Base-by-base conservation (phyloP, 768 basidiomycete genomes). In the Hydnomerulius pinastri region DNA sequence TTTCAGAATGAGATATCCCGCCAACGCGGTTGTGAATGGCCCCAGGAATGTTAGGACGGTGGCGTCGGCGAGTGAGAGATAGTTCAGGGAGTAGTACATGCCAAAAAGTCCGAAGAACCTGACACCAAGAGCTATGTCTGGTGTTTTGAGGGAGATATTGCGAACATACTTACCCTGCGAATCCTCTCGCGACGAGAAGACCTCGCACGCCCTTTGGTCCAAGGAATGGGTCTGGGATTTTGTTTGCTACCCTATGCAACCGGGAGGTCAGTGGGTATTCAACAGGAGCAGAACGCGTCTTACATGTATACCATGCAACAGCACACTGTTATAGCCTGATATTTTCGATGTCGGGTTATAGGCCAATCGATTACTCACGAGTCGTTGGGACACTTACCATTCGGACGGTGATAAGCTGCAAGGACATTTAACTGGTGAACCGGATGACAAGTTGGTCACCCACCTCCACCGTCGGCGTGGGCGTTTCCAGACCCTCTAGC, bases 61-160 rank as follows among this genome's bases (percentile, higher is more conserved):
- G 0, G 88, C 81, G 63, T 94, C 92, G 1, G 87, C 86, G 0
- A 94, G 73, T 0, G 87, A 86, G 4, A 93, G 77, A 65, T 86
- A 89, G 65, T 83, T 76, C 10, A 92, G 70, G 1, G 87, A 82
- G 59, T 81, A 86, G 63, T 87, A 88, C n/a, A 80, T 70, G 13
- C 84, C 82, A 49, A 81, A 82, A 6, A 91, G 67, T 4, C 85
- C 86, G 45, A 90, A 77, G 64, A 91, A 95, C 86, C 90, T 54
- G 39, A 30, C 2, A 17, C 29, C 23, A 27, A 35, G 3, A 21
- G 39, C 24, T 28, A 2, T 4, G 37, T 47, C 8, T n/a, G 50
- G 25, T 17, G 3, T 29, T 9, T 15, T n/a, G 13, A 9, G 8
- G 18, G 28, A 45, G 10, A 43, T 8, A n/a, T 40, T 1, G 4